Conservation (phyloP, 768 basidiomycete genomes). For the Mycena epipterygia region DNA sequence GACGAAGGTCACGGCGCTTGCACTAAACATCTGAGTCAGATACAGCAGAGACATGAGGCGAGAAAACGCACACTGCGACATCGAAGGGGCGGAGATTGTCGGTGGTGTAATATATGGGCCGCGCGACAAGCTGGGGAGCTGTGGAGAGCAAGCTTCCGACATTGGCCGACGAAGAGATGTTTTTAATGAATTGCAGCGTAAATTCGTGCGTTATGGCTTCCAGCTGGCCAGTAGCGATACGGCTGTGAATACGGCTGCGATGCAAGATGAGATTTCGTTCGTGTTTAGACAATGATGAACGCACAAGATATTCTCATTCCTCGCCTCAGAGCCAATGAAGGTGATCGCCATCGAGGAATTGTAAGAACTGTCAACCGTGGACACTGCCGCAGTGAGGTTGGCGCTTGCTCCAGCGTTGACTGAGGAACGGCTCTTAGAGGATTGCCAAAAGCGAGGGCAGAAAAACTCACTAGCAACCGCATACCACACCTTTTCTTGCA, state of each 20-base stretch:
- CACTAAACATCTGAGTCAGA: slow-evolving; percentile 30
- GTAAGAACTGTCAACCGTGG: slow-evolving; percentile 58
- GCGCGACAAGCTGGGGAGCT: slow-evolving; percentile 56
- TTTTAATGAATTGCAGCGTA: slow-evolving; percentile 41
- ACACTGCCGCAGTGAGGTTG: slow-evolving; percentile 55
- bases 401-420: no score
- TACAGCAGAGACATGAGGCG: no score
- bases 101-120: slow-evolving; percentile 53
- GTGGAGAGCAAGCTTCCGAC: slow-evolving; percentile 46
- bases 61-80: slow-evolving; percentile 48
- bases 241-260: not conserved
- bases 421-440: not conserved
- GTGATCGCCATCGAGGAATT: slow-evolving; percentile 64
- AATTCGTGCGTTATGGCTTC: slow-evolving; percentile 43
- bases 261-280: not conserved
- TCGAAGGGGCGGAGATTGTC: slow-evolving; percentile 63
- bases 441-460: slow-evolving; percentile 13
- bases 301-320: slow-evolving; percentile 75
- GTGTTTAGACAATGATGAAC: slow-evolving; percentile 36
- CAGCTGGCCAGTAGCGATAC: slow-evolving; percentile 38
- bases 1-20: slow-evolving; percentile 67
- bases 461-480: slow-evolving; percentile 62
- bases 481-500: slow-evolving; percentile 67
- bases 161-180: slow-evolving; percentile 39
- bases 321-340: slow-evolving; percentile 60